Evolutionary conservation across 306 rosid genomes (phyloP).

Genomic region (Urtica urens): DNA sequence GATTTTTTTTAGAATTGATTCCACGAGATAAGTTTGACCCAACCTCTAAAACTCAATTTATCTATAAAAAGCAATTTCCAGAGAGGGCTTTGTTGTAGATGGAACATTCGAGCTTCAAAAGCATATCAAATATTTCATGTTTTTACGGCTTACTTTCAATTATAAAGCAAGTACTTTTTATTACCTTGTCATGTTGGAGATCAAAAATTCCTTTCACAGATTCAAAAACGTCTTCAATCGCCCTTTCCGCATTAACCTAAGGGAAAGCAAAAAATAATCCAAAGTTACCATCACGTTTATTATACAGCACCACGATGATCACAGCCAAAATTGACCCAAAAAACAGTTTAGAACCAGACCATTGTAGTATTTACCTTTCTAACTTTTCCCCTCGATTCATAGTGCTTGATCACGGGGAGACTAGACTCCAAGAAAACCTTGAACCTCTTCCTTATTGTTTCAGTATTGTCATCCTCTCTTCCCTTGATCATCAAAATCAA

Average conservation of each 20-base stretch:
- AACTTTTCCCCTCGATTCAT: slow-evolving; percentile 68
- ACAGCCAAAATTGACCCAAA: no score
- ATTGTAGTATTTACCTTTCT: slow-evolving; percentile 50
- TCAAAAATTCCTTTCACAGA: slow-evolving; percentile 63
- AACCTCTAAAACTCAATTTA: not conserved
- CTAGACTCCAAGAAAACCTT: slow-evolving; percentile 84
- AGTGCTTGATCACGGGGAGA: slow-evolving; percentile 70
- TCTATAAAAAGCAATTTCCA: no score
- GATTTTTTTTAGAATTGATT: not conserved
- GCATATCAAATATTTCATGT: no score
- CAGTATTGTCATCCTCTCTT: slow-evolving; percentile 89
- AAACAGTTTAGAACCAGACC: not conserved
- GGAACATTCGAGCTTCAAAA: no score
- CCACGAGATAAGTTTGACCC: not conserved
- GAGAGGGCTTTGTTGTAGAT: no score
- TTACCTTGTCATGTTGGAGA: slow-evolving; percentile 81
- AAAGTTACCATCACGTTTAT: not conserved
- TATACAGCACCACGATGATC: no score
- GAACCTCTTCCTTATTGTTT: slow-evolving; percentile 91
- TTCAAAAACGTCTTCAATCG: slow-evolving; percentile 72
- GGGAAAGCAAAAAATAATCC: slow-evolving; percentile 11
- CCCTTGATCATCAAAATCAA: slow-evolving; percentile 36
- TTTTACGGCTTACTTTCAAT: slow-evolving; percentile 9
- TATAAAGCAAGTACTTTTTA: slow-evolving; percentile 20
- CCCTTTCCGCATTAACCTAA: slow-evolving; percentile 79